Evolutionary conservation across 176 grass and related monocot genomes (phyloP).

Genomic region (Coix lacrymajobi): DNA sequence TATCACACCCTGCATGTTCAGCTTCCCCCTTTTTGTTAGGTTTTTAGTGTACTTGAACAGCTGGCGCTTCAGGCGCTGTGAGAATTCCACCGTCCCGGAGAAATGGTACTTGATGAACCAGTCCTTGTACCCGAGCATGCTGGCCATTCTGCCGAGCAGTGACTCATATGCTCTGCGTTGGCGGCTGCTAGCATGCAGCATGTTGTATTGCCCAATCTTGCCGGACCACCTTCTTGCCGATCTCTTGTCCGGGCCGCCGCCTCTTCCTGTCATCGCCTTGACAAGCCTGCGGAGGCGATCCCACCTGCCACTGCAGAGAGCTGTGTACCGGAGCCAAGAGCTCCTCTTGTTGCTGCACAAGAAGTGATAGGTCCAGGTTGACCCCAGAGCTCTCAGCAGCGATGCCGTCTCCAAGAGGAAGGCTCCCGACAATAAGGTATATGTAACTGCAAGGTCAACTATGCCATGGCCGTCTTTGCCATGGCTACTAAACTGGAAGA

Average conservation of each 20-base stretch:
- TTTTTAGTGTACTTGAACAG: rapidly evolving
- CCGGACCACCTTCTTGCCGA: background rate
- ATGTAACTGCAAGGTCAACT: slow-evolving; percentile 26
- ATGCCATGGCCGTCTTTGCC: background rate
- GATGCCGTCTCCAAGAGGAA: background rate
- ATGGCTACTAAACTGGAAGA: background rate
- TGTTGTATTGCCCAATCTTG: slow-evolving; percentile 14
- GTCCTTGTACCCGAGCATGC: background rate
- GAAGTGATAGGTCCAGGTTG: background rate
- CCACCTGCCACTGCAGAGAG: background rate
- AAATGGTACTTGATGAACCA: background rate
- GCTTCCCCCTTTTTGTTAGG: rapidly evolving
- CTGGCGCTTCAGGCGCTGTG: background rate
- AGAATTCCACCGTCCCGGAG: background rate
- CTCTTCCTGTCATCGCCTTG: background rate
- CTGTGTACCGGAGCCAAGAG: background rate
- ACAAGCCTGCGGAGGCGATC: background rate
- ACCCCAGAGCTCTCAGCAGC: background rate
- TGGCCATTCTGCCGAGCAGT: background rate
- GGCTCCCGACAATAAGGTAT: slow-evolving; percentile 31
- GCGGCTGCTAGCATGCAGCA: background rate
- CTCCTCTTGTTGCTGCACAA: background rate
- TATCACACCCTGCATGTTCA: slow-evolving; percentile 1
- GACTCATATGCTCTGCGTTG: background rate
- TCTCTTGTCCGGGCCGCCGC: too few relatives aligned